Conservation (phyloP, 805 yeast species). For the Kazachstania psychrophila region DNA sequence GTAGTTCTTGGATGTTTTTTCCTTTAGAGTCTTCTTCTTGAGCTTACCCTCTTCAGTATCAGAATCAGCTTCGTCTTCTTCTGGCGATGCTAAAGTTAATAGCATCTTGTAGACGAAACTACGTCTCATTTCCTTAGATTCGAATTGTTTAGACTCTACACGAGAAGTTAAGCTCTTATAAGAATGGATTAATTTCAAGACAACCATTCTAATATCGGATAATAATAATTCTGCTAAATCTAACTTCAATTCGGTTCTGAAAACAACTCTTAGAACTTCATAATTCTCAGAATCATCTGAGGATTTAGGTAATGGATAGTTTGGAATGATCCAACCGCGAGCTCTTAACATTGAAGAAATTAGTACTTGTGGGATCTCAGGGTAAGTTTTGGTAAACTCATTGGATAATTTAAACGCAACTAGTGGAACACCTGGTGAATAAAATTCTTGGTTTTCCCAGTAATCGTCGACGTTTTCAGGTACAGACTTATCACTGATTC, state of each 20-base stretch:
- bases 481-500: conserved; percentile 28
- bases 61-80: conserved; percentile 6
- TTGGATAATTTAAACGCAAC: conserved; percentile 74
- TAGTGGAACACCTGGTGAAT: conserved; percentile 76
- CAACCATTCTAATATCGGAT: conserved; percentile 17
- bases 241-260: conserved; percentile 53
- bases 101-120: conserved; percentile 18
- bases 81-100: conserved; percentile 19
- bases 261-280: conserved; percentile 80
- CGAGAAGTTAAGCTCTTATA: conserved; percentile 10
- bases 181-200: conserved; percentile 14
- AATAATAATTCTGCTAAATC: conserved; percentile 30
- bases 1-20: conserved; percentile 19
- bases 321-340: conserved; percentile 82
- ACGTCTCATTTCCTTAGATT: conserved; percentile 8
- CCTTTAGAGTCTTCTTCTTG: conserved; percentile 5
- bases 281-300: conserved; percentile 37
- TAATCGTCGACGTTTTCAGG: conserved; percentile 21
- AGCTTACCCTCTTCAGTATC: conserved; percentile 4
- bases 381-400: conserved; percentile 47
- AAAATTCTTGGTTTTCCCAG: conserved; percentile 36
- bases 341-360: conserved; percentile 64
- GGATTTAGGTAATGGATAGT: conserved; percentile 66
- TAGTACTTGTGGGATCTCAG: conserved; percentile 75
- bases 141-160: conserved; percentile 1